A percentile compares a stretch with the other conserved stretches of the same genome.
These are phyloP conservation scores for Debaryomycetaceae sp. DNA, from an alignment of 1,139 yeast species.

Conservation along the genomic window DNA sequence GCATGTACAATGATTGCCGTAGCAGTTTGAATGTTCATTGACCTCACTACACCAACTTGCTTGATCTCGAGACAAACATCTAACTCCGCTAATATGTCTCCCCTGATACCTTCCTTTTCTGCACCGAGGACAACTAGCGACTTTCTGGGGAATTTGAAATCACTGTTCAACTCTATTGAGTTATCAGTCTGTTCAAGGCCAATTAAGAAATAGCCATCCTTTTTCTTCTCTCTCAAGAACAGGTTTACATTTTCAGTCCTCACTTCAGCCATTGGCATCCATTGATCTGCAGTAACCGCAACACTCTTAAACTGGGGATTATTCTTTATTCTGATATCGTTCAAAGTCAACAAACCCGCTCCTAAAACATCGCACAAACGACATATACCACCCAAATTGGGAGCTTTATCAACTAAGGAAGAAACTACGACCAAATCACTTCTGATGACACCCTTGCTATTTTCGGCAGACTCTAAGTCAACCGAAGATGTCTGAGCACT, in stretches of 20 bases:
- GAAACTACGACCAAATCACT: constrained; percentile 84
- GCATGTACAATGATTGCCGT: constrained; percentile 93
- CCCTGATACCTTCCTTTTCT: constrained; percentile 91
- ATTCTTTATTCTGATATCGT: constrained; percentile 60
- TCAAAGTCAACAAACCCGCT: constrained; percentile 74
- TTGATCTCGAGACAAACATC: constrained; percentile 89
- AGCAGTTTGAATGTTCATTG: constrained; percentile 97
- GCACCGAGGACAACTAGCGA: constrained; percentile 76
- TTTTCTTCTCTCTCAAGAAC: constrained; percentile 62
- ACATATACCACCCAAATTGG: constrained; percentile 92
- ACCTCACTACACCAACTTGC: constrained; percentile 86
- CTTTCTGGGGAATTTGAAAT: constrained; percentile 71
- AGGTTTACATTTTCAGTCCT: constrained; percentile 49
- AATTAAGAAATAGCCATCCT: constrained; percentile 78
- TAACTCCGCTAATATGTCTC: constrained; percentile 73
- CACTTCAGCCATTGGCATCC: constrained; percentile 96
- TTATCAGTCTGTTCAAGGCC: constrained; percentile 93
- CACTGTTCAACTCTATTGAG: constrained; percentile 63
- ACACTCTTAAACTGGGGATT: constrained; percentile 77
- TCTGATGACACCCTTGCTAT: constrained; percentile 46
- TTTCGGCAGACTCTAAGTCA: constrained; percentile 43
- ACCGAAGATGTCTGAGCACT: constrained; percentile 80
- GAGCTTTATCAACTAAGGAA: constrained; percentile 86
- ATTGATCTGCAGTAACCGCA: constrained; percentile 89
- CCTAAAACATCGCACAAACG: constrained; percentile 90